These are phyloP conservation scores for Mediolabrus comicus DNA, from an alignment of 108 stramenopile species.

Conservation along the genomic window DNA sequence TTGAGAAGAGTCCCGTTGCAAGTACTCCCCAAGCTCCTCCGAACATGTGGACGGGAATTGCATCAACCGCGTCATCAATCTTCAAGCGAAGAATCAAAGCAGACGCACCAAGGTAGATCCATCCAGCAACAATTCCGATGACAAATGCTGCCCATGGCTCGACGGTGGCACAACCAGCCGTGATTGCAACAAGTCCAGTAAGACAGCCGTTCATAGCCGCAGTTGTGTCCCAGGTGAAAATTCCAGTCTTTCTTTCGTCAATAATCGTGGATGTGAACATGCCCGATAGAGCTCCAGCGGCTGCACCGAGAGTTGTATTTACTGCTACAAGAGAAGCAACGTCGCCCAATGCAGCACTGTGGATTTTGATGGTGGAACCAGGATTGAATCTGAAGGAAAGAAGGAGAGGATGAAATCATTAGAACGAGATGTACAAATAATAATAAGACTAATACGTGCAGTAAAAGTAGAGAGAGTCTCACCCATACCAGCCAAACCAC, in stretches of 20 bases:
- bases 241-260: constrained; percentile 39
- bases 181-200: constrained; percentile 73
- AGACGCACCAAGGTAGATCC: constrained; percentile 47
- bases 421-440: neutral
- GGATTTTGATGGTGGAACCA: constrained; percentile 70
- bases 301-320: constrained; percentile 53
- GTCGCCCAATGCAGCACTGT: constrained; percentile 6
- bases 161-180: constrained; percentile 63
- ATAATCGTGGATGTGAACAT: constrained; percentile 63
- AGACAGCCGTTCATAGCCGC: constrained; percentile 55
- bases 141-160: constrained; percentile 79
- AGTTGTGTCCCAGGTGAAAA: constrained; percentile 55
- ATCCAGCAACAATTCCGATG: constrained; percentile 69
- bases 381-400: constrained; percentile 89
- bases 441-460: too few relatives aligned
- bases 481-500: constrained; percentile 84
- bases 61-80: constrained; percentile 75
- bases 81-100: constrained; percentile 45
- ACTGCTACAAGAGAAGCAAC: constrained; percentile 78
- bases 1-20: constrained; percentile 45
- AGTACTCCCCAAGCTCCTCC: constrained; percentile 90
- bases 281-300: constrained; percentile 51
- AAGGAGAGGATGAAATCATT: too few relatives aligned
- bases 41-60: constrained; percentile 70
- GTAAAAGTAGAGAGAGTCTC: too few relatives aligned